phyloP scores from a whole-genome alignment of 176 grass and related monocot species.

The Tillandsia leiboldiana region DNA sequence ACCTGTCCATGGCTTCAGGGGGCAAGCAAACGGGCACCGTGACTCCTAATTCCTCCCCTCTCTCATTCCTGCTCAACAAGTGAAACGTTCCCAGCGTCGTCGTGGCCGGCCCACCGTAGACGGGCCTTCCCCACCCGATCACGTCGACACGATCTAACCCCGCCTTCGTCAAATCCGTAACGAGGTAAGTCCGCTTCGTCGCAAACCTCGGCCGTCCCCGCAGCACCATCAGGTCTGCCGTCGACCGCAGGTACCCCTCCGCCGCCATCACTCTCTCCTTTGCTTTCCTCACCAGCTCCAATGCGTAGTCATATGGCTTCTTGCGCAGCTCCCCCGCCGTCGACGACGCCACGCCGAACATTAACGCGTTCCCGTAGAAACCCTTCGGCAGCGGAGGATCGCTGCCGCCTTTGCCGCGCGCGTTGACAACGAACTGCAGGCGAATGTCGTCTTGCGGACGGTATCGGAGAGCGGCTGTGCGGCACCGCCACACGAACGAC shows the following conservation, averaged over 20 bases:
- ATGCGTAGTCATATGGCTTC: neutral
- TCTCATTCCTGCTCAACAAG: neutral
- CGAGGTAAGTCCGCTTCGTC: constrained; percentile 23
- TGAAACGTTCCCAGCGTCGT: constrained; percentile 26
- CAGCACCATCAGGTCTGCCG: constrained; percentile 22
- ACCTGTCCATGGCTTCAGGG: constrained; percentile 14
- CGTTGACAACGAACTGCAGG: constrained; percentile 24
- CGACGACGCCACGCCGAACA: neutral
- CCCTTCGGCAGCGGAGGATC: constrained; percentile 2
- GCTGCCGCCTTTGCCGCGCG: neutral
- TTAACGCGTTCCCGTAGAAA: constrained; percentile 23
- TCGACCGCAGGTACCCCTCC: constrained; percentile 22
- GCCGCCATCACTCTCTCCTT: constrained; percentile 4
- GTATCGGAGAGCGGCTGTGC: constrained; percentile 19
- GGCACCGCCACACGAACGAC: constrained; percentile 19
- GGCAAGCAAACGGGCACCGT: constrained; percentile 25
- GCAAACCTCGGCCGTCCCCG: constrained; percentile 18
- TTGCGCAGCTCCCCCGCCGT: constrained; percentile 1
- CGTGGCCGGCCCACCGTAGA: constrained; percentile 32
- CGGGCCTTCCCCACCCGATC: constrained; percentile 29
- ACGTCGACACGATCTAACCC: constrained; percentile 21
- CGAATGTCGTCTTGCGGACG: constrained; percentile 1
- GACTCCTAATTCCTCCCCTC: constrained; percentile 20
- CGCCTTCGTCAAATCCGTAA: constrained; percentile 26
- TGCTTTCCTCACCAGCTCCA: constrained; percentile 12